Base-by-base conservation (phyloP, 768 basidiomycete species). In the Steccherinum ochraceum region DNA sequence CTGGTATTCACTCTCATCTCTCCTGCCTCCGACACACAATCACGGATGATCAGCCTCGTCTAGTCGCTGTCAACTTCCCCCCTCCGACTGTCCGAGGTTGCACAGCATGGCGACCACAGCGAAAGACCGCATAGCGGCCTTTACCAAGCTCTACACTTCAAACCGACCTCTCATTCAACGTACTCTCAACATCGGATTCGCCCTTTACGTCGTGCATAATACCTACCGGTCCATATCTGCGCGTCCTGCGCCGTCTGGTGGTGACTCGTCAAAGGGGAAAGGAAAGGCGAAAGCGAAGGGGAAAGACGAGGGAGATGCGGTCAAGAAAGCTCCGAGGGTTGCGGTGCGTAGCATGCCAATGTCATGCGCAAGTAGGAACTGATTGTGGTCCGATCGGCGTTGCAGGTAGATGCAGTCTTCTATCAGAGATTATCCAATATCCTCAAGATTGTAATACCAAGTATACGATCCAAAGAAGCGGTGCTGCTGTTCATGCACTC, bases 321-420 rank as follows among this genome's bases (percentile, higher is more conserved):
- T 23, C 11, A 72, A 72, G 47, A 81, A 75, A 59, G 67, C 76
- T 21, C 69, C 78, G 3, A 75, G 78, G 54, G 89, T 91, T 26
- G 87, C 87, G 25, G 89, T 89, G 56, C 63, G 83, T 68, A 40
- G 19, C 12, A 7, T 13, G 10, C 13, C 26, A 18, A 35, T 25
- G n/a, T n/a, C n/a, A n/a, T n/a, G n/a, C n/a, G 12, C 20, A n/a
- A 46, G 16, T 21, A 50, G 24, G 26, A 19, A 45, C 35, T 45
- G 21, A 45, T 42, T 25, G 39, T 45, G 12, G 3, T 18, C n/a
- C 12, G 21, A 18, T n/a, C 30, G 47, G n/a, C 43, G 41, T 52
- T 42, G 12, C 60, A 93, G 85, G 86, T 95, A n/a, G 95, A 97
- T 66, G 88, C 88, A 1, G 64, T 90, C 18, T 98, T 98, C 71